Evolutionary conservation across 345 rosid species (phyloP).

Genomic region (Salix brachista): DNA sequence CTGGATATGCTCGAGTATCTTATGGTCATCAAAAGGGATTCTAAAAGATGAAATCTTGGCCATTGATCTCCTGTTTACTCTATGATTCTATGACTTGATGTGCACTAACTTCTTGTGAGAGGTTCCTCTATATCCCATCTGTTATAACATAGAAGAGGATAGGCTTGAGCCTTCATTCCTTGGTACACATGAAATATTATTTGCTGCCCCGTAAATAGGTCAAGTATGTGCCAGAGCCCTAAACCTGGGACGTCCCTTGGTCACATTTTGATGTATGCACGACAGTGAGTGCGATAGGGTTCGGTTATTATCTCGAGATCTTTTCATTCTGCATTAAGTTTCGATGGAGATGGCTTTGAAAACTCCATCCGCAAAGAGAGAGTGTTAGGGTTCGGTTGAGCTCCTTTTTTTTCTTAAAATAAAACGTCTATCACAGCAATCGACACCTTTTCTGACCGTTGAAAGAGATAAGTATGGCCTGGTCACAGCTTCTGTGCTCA

Average conservation of each 20-base stretch:
- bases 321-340: background rate
- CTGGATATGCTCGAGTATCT: background rate
- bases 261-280: too few species aligned
- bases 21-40: background rate
- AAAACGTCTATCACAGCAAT: background rate
- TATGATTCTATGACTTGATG: background rate
- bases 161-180: background rate
- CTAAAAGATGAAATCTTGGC: too few species aligned
- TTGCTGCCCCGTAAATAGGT: background rate
- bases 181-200: background rate
- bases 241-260: background rate
- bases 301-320: background rate
- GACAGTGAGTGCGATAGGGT: background rate
- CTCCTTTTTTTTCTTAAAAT: too few species aligned
- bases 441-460: background rate
- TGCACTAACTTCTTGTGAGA: background rate
- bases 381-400: background rate
- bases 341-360: background rate
- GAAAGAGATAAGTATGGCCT: background rate
- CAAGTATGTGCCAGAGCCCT: background rate
- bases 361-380: background rate
- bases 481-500: background rate
- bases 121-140: background rate
- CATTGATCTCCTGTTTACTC: background rate
- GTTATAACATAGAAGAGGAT: too few species aligned